phyloP scores from a whole-genome alignment of 306 rosid genomes.

The Cucumis cinereus region DNA sequence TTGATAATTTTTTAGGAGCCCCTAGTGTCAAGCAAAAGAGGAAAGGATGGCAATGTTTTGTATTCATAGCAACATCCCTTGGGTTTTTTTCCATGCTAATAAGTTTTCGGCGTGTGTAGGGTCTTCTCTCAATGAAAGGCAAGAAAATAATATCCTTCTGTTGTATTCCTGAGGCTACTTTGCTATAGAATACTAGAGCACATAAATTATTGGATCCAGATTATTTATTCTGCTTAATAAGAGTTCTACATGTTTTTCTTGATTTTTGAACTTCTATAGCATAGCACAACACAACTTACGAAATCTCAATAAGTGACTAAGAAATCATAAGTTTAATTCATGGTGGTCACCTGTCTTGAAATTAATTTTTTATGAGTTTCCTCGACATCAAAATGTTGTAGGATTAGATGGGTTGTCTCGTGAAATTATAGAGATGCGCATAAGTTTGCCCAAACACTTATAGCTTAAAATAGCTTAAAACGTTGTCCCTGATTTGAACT shows the following conservation, averaged over 20 bases:
- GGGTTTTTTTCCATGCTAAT: conserved; percentile 5
- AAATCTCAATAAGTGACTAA: too few relatives aligned
- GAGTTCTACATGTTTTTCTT: not conserved
- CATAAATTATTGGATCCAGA: not conserved
- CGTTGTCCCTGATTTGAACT: too few relatives aligned
- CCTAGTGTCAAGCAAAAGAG: conserved; percentile 20
- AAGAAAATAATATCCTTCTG: not conserved
- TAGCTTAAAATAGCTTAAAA: not conserved
- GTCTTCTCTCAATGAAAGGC: not conserved
- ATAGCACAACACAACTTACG: too few relatives aligned
- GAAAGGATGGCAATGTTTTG: conserved; percentile 14
- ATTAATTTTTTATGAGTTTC: too few relatives aligned
- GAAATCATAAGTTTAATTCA: too few relatives aligned
- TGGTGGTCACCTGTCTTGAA: too few relatives aligned
- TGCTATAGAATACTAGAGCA: not conserved
- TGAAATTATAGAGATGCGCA: too few relatives aligned
- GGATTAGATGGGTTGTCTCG: too few relatives aligned
- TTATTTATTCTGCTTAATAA: not conserved
- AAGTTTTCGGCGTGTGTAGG: conserved; percentile 14
- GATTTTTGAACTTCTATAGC: too few relatives aligned
- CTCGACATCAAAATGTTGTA: too few relatives aligned
- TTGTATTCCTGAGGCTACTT: not conserved
- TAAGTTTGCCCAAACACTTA: too few relatives aligned
- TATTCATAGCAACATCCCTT: conserved; percentile 9
- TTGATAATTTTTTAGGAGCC: conserved; percentile 23